These are phyloP conservation scores for Coniochaeta pulveracea DNA, from an alignment of 2,329 filamentous ascomycete genomes.

Conservation along the genomic window DNA sequence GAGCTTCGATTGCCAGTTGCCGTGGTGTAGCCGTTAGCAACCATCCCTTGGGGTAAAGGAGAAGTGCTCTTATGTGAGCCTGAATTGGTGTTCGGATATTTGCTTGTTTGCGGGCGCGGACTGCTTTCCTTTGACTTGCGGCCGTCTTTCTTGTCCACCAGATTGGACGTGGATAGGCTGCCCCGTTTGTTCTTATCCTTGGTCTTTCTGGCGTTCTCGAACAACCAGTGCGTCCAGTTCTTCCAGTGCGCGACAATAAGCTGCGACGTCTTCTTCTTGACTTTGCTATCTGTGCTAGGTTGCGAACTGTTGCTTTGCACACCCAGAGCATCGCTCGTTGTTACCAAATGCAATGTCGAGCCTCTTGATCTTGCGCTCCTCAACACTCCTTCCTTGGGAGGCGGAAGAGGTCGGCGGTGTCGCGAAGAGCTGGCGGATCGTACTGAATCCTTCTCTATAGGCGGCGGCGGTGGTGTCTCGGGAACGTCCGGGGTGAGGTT, in stretches of 20 bases:
- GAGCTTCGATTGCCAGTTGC: constrained; percentile 18
- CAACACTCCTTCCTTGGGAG: constrained; percentile 70
- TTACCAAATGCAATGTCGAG: constrained; percentile 79
- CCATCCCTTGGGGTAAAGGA: constrained; percentile 35
- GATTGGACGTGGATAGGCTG: constrained; percentile 48
- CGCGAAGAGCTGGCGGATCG: constrained; percentile 68
- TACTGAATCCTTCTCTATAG: constrained; percentile 68
- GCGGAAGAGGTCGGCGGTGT: constrained; percentile 63
- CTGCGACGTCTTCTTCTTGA: constrained; percentile 45
- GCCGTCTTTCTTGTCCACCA: constrained; percentile 34
- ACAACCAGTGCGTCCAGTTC: constrained; percentile 53
- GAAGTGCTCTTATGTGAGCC: constrained; percentile 24
- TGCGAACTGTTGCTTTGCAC: constrained; percentile 16
- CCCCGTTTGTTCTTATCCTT: constrained; percentile 35
- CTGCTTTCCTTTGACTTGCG: constrained; percentile 41
- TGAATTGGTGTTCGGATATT: constrained; percentile 33
- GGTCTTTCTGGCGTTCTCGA: constrained; percentile 43
- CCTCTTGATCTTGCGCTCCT: constrained; percentile 62
- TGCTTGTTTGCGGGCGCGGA: constrained; percentile 49
- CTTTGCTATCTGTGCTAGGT: constrained; percentile 27
- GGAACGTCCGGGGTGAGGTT: constrained; percentile 31
- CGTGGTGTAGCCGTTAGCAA: constrained; percentile 42
- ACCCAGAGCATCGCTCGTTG: constrained; percentile 42
- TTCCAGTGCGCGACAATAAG: constrained; percentile 51
- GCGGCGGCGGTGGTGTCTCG: constrained; percentile 57